These are phyloP conservation scores for Fusarium fujikuroi DNA, from an alignment of 2,329 filamentous ascomycete genomes.

Conservation along the genomic window DNA sequence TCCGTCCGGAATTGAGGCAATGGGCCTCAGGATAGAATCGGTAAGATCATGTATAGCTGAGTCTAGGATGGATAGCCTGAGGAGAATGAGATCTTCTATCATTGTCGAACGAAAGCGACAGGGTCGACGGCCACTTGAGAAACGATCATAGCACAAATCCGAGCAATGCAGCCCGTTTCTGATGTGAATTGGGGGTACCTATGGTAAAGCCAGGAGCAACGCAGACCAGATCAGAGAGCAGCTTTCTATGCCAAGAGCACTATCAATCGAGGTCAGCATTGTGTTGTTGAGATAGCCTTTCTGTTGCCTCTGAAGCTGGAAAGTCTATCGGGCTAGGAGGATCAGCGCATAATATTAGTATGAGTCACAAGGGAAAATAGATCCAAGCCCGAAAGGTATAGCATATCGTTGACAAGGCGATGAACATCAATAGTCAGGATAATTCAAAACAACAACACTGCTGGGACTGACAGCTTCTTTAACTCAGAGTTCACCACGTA, in stretches of 20 bases:
- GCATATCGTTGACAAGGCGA: not conserved
- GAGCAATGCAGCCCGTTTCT: not conserved
- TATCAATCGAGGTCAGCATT: not conserved
- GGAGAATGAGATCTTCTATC: not conserved
- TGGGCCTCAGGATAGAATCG: not conserved
- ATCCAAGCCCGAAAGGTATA: not conserved
- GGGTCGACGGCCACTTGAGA: too few species aligned
- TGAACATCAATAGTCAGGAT: not conserved
- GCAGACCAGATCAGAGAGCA: not conserved
- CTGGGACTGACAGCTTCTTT: slow-evolving; percentile 23
- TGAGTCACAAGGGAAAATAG: not conserved
- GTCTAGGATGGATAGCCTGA: rapidly evolving
- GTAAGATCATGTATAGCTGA: not conserved
- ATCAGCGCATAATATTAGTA: not conserved
- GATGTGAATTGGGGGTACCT: not conserved
- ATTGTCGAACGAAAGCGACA: not conserved
- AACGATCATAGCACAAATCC: too few species aligned
- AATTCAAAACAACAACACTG: not conserved
- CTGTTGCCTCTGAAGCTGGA: not conserved
- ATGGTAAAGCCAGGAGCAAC: not conserved
- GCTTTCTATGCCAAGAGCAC: not conserved
- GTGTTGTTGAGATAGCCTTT: not conserved
- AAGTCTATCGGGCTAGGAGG: not conserved
- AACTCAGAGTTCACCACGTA: slow-evolving; percentile 5
- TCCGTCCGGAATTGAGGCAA: not conserved